Conservation (phyloP, 2,329 filamentous ascomycete genomes). For the Sporothrix luriei region DNA sequence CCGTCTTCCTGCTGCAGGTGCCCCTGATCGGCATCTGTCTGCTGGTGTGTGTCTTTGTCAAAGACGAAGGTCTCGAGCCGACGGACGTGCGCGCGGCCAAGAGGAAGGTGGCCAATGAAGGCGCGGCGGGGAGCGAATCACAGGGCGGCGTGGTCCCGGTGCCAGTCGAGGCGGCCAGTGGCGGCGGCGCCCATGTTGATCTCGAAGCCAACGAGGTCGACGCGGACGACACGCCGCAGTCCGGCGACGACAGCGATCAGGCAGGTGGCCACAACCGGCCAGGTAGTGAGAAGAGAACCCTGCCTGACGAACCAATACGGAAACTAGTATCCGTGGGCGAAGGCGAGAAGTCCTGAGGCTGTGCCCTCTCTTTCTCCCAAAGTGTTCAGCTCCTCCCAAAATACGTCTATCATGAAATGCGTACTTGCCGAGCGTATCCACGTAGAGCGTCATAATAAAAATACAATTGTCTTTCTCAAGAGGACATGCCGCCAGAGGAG, state of each 20-base stretch:
- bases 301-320: background rate
- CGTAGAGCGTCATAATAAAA: conserved; percentile 4
- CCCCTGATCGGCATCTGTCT: conserved; percentile 57
- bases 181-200: background rate
- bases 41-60: conserved; percentile 54
- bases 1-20: conserved; percentile 60
- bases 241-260: conserved; percentile 3
- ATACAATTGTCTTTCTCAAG: too few relatives aligned
- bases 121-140: background rate
- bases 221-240: background rate
- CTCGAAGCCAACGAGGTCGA: background rate
- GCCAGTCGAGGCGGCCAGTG: background rate
- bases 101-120: conserved; percentile 16
- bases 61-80: conserved; percentile 51
- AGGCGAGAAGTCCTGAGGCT: background rate
- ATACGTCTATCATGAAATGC: background rate
- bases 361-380: background rate
- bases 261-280: background rate
- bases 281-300: background rate
- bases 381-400: too few relatives aligned
- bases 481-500: background rate
- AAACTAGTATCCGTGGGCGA: background rate
- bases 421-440: background rate
- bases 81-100: conserved; percentile 32
- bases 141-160: background rate